Base-by-base conservation (phyloP, 768 basidiomycete species). In the Suillus weaverae region DNA sequence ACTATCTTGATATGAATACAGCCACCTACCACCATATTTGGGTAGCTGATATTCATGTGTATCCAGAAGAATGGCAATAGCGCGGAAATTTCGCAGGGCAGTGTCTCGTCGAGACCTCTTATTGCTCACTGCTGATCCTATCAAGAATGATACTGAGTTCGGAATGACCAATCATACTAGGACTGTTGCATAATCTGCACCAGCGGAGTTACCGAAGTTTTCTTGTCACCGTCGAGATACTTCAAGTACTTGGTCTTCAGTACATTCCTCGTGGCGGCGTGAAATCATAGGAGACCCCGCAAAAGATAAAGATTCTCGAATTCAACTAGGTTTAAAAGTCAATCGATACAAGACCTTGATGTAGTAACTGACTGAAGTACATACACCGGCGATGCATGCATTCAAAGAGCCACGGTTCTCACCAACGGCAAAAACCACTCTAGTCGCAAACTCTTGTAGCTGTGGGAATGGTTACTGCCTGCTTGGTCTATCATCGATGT, bases 381-480 rank as follows among this genome's bases (percentile, higher is more conserved):
- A 22, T 11, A 50, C 22, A 26, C 22, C 44, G 11, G n/a, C 5
- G 4, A 13, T n/a, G 10, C 46, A 22, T 22, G 26, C 26, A 26
- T 14, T 26, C 22, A 30, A 51, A 2, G 16, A 16, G 30, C 8
- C 16, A 51, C 4, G 4, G 18, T 11, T 33, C 51, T 32, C 16
- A 18, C 30, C 18, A 32, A 53, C 5, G 7, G 26, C 22, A 44
- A 72, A 76, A 50, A 72, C 73, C 36, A 30, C 30, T 74, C 78
- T 16, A 70, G 69, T 51, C 77, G 73, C 59, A 69, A 70, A 46
- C 77, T 73, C 51, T 79, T 56, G 22, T 56, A 38, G n/a, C 56
- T 60, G 35, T 11, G 70, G 61, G 60, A 72, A 71, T 5, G 67
- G 38, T 41, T 13, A 48, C 26, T 66, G 69, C 20, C 41, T 48